These are phyloP conservation scores for Aspergillus quadrilineatus DNA, from an alignment of 2,329 filamentous ascomycete species.

Conservation along the genomic window DNA sequence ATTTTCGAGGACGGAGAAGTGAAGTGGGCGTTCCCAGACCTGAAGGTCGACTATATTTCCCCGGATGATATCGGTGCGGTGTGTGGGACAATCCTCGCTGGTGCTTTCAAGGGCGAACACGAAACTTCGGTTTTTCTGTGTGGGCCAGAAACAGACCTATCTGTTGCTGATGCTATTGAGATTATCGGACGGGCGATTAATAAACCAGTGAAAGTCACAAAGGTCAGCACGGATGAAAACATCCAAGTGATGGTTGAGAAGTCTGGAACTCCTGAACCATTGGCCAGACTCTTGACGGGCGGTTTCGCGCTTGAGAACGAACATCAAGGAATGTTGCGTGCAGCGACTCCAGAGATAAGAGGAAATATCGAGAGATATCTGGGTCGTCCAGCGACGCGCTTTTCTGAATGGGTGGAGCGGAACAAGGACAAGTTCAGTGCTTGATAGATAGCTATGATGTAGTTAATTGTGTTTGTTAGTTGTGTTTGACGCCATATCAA, in stretches of 20 bases:
- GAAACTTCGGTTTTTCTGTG: slow-evolving; percentile 22
- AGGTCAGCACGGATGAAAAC: slow-evolving; percentile 12
- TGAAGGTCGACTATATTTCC: slow-evolving; percentile 41
- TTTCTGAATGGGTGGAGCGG: slow-evolving; percentile 36
- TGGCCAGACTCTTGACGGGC: slow-evolving; percentile 14
- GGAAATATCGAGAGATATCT: slow-evolving; percentile 37
- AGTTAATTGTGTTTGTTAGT: too few relatives aligned
- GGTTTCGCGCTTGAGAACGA: slow-evolving; percentile 1
- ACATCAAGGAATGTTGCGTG: background rate
- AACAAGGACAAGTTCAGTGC: slow-evolving; percentile 28
- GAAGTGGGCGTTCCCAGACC: slow-evolving; percentile 30
- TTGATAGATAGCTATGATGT: background rate
- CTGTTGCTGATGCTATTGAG: slow-evolving; percentile 9
- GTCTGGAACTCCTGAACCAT: slow-evolving; percentile 15
- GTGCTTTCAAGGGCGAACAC: slow-evolving; percentile 28
- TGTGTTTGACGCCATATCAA: background rate
- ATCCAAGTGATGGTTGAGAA: slow-evolving; percentile 14
- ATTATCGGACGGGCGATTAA: slow-evolving; percentile 11
- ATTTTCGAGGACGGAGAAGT: slow-evolving; percentile 33
- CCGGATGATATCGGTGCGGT: slow-evolving; percentile 50
- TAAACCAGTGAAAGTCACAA: slow-evolving; percentile 7
- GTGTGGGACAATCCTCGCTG: slow-evolving; percentile 37
- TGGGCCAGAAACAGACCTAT: slow-evolving; percentile 6
- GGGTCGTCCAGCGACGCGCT: slow-evolving; percentile 26
- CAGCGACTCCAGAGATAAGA: slow-evolving; percentile 15